Evolutionary conservation across 495 filamentous ascomycete genomes (phyloP).

Genomic region (Chaetomium tenue): DNA sequence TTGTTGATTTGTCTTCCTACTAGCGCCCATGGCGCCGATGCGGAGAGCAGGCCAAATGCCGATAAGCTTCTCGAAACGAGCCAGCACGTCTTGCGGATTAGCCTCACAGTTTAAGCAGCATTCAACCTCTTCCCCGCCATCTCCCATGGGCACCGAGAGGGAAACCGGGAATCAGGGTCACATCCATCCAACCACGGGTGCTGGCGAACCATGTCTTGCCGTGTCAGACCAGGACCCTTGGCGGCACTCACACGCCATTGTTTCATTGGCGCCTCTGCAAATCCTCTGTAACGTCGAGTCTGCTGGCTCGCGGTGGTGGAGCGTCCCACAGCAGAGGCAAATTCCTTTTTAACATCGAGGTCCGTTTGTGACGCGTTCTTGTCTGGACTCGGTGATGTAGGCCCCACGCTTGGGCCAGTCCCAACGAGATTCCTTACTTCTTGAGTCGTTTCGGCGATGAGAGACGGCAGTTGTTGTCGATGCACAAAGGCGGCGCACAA

Average conservation of each 20-base stretch:
- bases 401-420: too few species aligned
- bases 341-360: slow-evolving; percentile 2
- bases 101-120: slow-evolving; percentile 30
- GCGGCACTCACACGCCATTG: slow-evolving; percentile 13
- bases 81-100: slow-evolving; percentile 22
- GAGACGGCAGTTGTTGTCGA: too few species aligned
- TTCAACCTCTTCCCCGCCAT: slow-evolving; percentile 20
- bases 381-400: background rate
- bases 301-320: background rate
- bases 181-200: slow-evolving; percentile 37
- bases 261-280: slow-evolving; percentile 8
- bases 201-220: slow-evolving; percentile 29
- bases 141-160: slow-evolving; percentile 28
- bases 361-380: slow-evolving; percentile 4
- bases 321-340: background rate
- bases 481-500: too few species aligned
- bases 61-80: slow-evolving; percentile 1
- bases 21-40: background rate
- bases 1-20: background rate
- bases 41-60: slow-evolving; percentile 4
- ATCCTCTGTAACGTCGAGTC: background rate
- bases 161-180: slow-evolving; percentile 42
- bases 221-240: slow-evolving; percentile 31
- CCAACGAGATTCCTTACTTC: too few species aligned
- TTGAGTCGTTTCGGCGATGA: too few species aligned